Base-by-base conservation (phyloP, 805 yeast species). In the Lachancea meyersii region DNA sequence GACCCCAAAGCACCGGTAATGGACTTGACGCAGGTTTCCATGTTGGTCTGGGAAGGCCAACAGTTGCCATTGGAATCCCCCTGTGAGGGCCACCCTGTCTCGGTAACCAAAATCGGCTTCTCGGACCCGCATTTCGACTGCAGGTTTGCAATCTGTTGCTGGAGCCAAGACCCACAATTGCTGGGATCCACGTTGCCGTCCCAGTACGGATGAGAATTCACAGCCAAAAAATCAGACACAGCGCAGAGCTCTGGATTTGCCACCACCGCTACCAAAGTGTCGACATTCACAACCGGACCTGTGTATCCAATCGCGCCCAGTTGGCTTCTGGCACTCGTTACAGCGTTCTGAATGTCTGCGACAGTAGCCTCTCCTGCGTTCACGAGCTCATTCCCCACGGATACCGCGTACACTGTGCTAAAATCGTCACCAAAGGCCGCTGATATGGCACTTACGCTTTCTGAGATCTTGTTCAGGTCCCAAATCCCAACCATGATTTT, bases 331-430 rank as follows among this genome's bases (percentile, higher is more conserved):
- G 84, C 88, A 5, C 73, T 60, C 1, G 73, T 39, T 45, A 85
- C 79, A 61, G 83, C 84, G 37, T 63, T 33, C 19, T 76, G 65
- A 50, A 86, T 73, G 8, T 79, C 79, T 20, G 61, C 48, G 24
- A 73, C 82, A 8, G 82, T 56, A 47, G 70, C 64, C 60, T 63
- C 79, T 8, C 76, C 77, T 23, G 76, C 66, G 53, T 71, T 72
- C 41, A 86, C 68, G 20, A 88, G 93, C 65, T 86, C 96, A 58
- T 86, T 86, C 39, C 95, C 95, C 46, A 86, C 70, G 20, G 89
- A 80, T 51, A 86, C 69, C 8, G 45, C 40, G 35, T 46, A 31
- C 3, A 46, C 22, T 34, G 37, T 21, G 33, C 44, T 35, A 60
- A 67, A 77, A 48, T 80, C 80, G 21, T 70, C 71, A 41, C 66